Evolutionary conservation across 192 early-diverging fungal species (phyloP).

Genomic region (Coemansia sp.): DNA sequence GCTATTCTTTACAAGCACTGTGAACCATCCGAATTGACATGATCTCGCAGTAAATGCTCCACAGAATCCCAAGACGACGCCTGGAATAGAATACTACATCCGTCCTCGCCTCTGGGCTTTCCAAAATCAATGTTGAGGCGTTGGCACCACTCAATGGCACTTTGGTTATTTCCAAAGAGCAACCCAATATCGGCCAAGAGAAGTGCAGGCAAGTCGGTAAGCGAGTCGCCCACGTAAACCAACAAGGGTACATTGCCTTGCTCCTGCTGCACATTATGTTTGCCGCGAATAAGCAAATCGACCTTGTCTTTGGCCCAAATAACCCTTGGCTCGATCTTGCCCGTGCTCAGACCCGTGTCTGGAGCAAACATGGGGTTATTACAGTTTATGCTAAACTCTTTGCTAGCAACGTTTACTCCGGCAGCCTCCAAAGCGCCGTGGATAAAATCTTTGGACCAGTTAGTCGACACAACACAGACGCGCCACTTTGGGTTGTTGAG

Average conservation of each 20-base stretch:
- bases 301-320: conserved; percentile 45
- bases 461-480: conserved; percentile 42
- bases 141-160: conserved; percentile 37
- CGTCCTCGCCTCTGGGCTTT: not conserved
- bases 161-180: conserved; percentile 29
- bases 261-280: not conserved
- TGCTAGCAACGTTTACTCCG: conserved; percentile 13
- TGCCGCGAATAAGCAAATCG: conserved; percentile 6
- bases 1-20: not conserved
- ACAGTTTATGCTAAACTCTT: conserved; percentile 14
- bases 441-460: conserved; percentile 55
- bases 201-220: conserved; percentile 51
- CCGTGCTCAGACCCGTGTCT: conserved; percentile 23
- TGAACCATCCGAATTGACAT: not conserved
- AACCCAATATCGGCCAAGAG: conserved; percentile 43
- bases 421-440: conserved; percentile 36
- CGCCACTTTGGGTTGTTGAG: conserved; percentile 9
- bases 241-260: not conserved
- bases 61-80: conserved; percentile 11
- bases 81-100: conserved; percentile 4
- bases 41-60: not conserved
- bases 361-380: conserved; percentile 31
- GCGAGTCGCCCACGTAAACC: conserved; percentile 51
- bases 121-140: conserved; percentile 27
- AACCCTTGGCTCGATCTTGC: conserved; percentile 18